Evolutionary conservation across 495 filamentous ascomycete genomes (phyloP).

Genomic region (Podospora tetraspora): DNA sequence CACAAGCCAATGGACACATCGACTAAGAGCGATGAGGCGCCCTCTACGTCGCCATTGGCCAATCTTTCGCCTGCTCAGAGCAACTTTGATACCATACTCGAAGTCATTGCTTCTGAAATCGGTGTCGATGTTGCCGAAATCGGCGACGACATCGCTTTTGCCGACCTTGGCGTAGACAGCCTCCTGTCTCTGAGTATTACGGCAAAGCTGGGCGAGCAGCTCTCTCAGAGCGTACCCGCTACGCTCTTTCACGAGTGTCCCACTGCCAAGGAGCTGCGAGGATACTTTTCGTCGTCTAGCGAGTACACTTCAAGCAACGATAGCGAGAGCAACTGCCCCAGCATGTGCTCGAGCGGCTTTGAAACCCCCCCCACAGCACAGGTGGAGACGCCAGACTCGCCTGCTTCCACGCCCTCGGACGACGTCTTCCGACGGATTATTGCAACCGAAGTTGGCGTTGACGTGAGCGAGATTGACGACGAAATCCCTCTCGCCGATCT

Average conservation of each 20-base stretch:
- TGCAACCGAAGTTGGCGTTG: slow-evolving; percentile 51
- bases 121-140: slow-evolving; percentile 24
- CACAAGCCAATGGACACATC: not conserved
- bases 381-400: not conserved
- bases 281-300: not conserved
- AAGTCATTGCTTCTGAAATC: slow-evolving; percentile 23
- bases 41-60: too few species aligned
- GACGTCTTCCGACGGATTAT: slow-evolving; percentile 27
- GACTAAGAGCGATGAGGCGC: not conserved
- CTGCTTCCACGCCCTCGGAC: not conserved
- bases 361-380: not conserved
- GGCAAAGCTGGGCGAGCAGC: slow-evolving; percentile 36
- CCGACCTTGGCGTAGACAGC: slow-evolving; percentile 48
- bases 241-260: slow-evolving; percentile 39
- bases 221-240: slow-evolving; percentile 33
- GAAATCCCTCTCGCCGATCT: slow-evolving; percentile 35
- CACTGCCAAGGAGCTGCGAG: slow-evolving; percentile 35
- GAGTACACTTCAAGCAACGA: not conserved
- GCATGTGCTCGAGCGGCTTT: not conserved
- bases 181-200: slow-evolving; percentile 43
- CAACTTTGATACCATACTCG: not conserved
- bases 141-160: slow-evolving; percentile 28
- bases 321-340: not conserved
- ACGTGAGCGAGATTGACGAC: slow-evolving; percentile 43
- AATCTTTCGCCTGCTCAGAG: not conserved